These are phyloP conservation scores for Aureobasidium sp. DNA, from an alignment of 2,329 filamentous ascomycete species.

Conservation along the genomic window DNA sequence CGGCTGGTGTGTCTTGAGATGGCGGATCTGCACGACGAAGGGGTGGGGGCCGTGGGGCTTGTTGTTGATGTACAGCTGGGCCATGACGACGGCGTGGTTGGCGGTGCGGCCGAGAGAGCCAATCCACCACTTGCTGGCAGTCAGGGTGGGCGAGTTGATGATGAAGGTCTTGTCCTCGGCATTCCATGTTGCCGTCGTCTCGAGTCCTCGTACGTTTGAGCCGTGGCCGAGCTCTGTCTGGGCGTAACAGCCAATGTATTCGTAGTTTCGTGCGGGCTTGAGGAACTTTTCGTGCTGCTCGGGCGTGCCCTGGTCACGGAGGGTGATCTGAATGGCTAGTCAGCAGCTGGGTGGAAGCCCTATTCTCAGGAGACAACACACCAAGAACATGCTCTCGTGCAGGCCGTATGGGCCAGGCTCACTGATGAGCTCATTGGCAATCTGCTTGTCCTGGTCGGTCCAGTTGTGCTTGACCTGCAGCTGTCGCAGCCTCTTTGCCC, in stretches of 20 bases:
- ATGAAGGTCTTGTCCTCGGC: constrained; percentile 64
- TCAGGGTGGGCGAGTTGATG: constrained; percentile 64
- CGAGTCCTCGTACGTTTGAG: constrained; percentile 64
- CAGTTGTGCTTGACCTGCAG: constrained; percentile 60
- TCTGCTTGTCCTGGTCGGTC: constrained; percentile 53
- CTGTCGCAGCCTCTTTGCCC: constrained; percentile 62
- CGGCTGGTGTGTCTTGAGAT: constrained; percentile 60
- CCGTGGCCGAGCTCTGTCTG: constrained; percentile 76
- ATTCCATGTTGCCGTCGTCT: constrained; percentile 69
- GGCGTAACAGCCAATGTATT: constrained; percentile 71
- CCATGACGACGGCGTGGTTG: constrained; percentile 72
- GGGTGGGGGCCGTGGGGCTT: constrained; percentile 67
- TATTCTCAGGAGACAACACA: constrained; percentile 26
- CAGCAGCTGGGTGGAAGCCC: neutral
- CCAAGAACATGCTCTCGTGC: constrained; percentile 63
- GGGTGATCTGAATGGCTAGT: constrained; percentile 45
- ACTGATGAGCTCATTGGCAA: constrained; percentile 60
- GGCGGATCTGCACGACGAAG: constrained; percentile 67
- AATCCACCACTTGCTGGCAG: constrained; percentile 79
- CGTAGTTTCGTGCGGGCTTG: constrained; percentile 58
- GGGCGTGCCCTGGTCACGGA: constrained; percentile 62
- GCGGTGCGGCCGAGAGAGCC: constrained; percentile 68
- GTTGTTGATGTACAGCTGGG: constrained; percentile 61
- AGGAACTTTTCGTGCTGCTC: constrained; percentile 69
- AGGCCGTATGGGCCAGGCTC: constrained; percentile 69